These are phyloP conservation scores for Podospora appendiculata DNA, from an alignment of 495 filamentous ascomycete genomes.

Conservation along the genomic window DNA sequence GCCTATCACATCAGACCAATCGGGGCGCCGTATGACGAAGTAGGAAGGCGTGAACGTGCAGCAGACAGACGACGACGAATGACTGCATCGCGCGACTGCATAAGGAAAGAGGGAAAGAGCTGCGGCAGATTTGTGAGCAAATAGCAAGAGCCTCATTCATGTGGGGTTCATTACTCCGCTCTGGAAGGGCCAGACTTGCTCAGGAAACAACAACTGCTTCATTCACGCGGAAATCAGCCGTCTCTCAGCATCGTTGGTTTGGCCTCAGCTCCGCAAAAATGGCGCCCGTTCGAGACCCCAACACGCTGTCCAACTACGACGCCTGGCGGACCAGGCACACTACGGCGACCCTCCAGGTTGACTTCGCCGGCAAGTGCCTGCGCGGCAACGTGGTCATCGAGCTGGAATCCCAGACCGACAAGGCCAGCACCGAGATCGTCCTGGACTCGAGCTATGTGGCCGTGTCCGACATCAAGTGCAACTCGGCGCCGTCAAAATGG, in stretches of 20 bases:
- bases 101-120: background rate
- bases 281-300: constrained; percentile 67
- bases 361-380: constrained; percentile 69
- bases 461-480: constrained; percentile 57
- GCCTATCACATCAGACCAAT: constrained; percentile 14
- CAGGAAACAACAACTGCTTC: constrained; percentile 11
- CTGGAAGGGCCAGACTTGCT: constrained; percentile 18
- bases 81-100: background rate
- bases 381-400: constrained; percentile 66
- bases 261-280: constrained; percentile 34
- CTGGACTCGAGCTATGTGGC: constrained; percentile 81
- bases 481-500: constrained; percentile 53
- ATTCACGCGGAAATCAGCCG: constrained; percentile 5
- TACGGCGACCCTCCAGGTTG: constrained; percentile 66
- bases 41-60: constrained; percentile 17
- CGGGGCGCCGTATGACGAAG: constrained; percentile 8
- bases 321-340: constrained; percentile 76
- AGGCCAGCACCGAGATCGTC: constrained; percentile 62
- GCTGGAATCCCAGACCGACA: constrained; percentile 63
- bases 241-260: constrained; percentile 21
- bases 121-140: background rate
- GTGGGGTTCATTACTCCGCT: constrained; percentile 18
- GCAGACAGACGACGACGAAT: too few species aligned
- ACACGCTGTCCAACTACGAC: constrained; percentile 86
- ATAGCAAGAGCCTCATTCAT: constrained; percentile 10